Evolutionary conservation across 108 stramenopile species (phyloP), one percentile per base, ranked within the genome.

Genomic region (Mayamaea pseudoterrestris): DNA sequence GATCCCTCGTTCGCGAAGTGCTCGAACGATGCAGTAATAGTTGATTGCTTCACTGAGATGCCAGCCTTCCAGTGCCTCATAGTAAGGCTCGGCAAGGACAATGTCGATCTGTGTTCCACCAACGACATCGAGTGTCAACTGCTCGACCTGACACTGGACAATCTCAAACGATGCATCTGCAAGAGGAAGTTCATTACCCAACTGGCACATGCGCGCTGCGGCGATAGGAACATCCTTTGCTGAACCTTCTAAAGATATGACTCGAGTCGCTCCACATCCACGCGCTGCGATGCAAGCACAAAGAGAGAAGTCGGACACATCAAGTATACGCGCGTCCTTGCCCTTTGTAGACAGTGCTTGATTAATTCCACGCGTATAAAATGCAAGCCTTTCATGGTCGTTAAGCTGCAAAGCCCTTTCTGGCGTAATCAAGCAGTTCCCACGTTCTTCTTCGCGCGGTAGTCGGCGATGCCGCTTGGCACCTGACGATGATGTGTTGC

Each of bases 51-150:
- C 77, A 41, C 77, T 66, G 17, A 84, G 40, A 42, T 69, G 69
- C 80, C 80, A 85, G n/a, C 78, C 81, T 46, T 80, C 74, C 44
- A 73, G 44, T 25, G 76, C 57, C 61, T 82, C 73, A 47, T 77
- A 90, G 50, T 83, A 84, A 13, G 86, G 86, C 40, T 90, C 88
- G 5, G 71, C 82, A 7, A 80, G 58, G 2, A 90, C 73, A 26
- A 90, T 55, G 28, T 78, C 58, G 0, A 68, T 63, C 13, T 45
- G 41, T 14, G 14, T 13, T 9, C 63, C 71, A n/a, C 55, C 24
- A 18, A 77, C 35, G 20, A 53, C 27, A 1, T 62, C 47, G 9
- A 25, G 24, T 21, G 68, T 58, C 22, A 78, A 18, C 22, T 78
- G 42, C 41, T 78, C 76, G 5, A 68, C 41, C 17, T 58, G 65